Base-by-base conservation (phyloP, 768 basidiomycete species). In the Phaeolepiota aurea region DNA sequence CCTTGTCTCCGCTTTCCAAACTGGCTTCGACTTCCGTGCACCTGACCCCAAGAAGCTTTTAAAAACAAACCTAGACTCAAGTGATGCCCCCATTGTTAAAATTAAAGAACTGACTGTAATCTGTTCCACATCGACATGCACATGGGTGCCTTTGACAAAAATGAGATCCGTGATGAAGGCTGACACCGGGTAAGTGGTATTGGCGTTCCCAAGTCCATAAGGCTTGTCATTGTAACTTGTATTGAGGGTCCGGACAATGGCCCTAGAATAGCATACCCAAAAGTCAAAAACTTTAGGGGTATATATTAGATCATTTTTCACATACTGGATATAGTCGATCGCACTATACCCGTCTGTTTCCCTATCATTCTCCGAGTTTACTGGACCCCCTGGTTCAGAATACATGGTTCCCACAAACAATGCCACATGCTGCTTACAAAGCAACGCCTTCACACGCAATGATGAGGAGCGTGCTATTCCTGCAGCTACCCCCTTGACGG, bases 271-370 rank as follows among this genome's bases (percentile, higher is more conserved):
- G 25, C 7, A 7, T n/a, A n/a, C n/a, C 25, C 25, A 28, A n/a
- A n/a, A 7, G 7, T n/a, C n/a, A 28, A 28, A 28, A 7, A 28
- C n/a, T 7, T 28, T n/a, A 28, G n/a, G 25, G 25, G 7, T 28
- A n/a, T n/a, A n/a, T n/a, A n/a, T n/a, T n/a, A n/a, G n/a, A n/a
- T n/a, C n/a, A n/a, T n/a, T n/a, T n/a, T 20, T 13, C 30, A 50
- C 68, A 50, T 50, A 88, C 86, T 63, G 68, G 50, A 97, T 76
- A 54, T 94, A 94, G 62, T 93, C 86, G 2, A 74, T 68, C 0
- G 89, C 92, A 3, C 73, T 77, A 56, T 93, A 94, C 4, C 79
- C 84, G 19, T 79, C 74, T 0, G 92, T 96, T 61, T 97, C 93
- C 41, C 92, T 71, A 54, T 97, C 93, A 51, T 94, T 96, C 48